A percentile compares a stretch with the other conserved stretches of the same genome.
Conservation (phyloP, 2,329 filamentous ascomycete species). For the Fusarium domesticum region DNA sequence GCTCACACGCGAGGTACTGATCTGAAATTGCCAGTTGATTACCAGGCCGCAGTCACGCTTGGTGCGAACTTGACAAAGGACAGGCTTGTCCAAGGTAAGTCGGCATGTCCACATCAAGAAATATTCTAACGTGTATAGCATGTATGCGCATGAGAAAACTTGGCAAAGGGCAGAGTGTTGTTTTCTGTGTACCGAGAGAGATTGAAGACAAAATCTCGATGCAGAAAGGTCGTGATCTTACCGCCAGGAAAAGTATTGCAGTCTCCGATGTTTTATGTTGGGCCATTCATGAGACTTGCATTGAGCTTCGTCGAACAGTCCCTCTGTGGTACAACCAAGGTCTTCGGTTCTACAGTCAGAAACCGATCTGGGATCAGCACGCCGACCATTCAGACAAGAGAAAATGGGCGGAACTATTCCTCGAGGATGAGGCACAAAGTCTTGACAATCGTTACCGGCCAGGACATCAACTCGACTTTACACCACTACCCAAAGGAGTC, state of each 20-base stretch:
- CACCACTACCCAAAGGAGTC: not conserved
- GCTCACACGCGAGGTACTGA: constrained; percentile 69
- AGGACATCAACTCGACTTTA: not conserved
- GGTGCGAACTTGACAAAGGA: constrained; percentile 67
- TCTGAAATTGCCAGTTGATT: constrained; percentile 55
- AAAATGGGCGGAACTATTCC: constrained; percentile 41
- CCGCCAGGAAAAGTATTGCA: constrained; percentile 32
- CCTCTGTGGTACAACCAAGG: constrained; percentile 61
- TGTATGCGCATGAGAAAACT: constrained; percentile 72
- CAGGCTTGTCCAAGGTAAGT: constrained; percentile 60
- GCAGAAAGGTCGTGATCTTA: not conserved
- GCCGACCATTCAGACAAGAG: not conserved
- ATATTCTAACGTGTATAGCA: constrained; percentile 39
- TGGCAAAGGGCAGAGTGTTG: constrained; percentile 62
- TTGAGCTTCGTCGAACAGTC: constrained; percentile 11
- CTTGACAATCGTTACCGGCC: constrained; percentile 53
- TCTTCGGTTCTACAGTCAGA: constrained; percentile 45
- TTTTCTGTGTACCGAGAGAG: constrained; percentile 59
- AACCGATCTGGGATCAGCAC: constrained; percentile 32
- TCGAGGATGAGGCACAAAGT: constrained; percentile 53
- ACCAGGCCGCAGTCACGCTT: constrained; percentile 65
- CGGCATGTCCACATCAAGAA: not conserved
- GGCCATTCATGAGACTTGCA: constrained; percentile 43
- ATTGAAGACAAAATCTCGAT: constrained; percentile 52
- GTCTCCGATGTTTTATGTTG: constrained; percentile 57